Evolutionary conservation across 2,329 filamentous ascomycete species (phyloP), one percentile per base, ranked within the genome.

Genomic region (Penicillium sp.): DNA sequence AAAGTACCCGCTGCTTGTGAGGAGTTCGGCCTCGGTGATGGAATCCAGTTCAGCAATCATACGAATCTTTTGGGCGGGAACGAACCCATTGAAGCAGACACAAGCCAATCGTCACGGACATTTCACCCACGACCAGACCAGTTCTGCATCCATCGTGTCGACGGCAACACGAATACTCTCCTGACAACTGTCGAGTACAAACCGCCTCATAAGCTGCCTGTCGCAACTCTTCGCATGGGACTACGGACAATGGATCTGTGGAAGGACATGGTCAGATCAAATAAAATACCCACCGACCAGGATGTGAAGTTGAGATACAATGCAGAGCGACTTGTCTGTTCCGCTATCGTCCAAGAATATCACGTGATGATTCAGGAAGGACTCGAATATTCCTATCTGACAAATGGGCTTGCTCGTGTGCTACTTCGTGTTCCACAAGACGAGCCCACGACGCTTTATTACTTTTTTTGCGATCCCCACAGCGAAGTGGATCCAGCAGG

Each of bases 391-490:
- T 35, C 31, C 14, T 35, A 35, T 5, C 1, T 35, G 14, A 35
- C 14, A 5, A 35, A n/a, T 13, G 14, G 31, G 4, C 16, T 35
- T 16, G 14, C 31, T 5, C 14, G 14, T 5, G 14, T 35, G 5
- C 31, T 35, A 1, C 31, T 35, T 5, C 31, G 31, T 35, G 14
- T 35, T 16, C 31, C 31, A 16, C 3, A 35, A 6, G 6, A 35
- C 7, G 14, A 35, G 1, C 64, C 63, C 9, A 40, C n/a, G 33
- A 64, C 52, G 6, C 58, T 69, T 2, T 63, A 64, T 51, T 67
- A 69, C 52, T 58, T 61, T 53, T 51, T 65, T 11, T 61, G 55
- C 48, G 58, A 68, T 25, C 65, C 61, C 1, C 59, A 62, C 22
- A n/a, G n/a, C n/a, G n/a, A n/a, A n/a, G n/a, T n/a, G n/a, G n/a